These are phyloP conservation scores for Penicillium paneum DNA, from an alignment of 2,329 filamentous ascomycete species.

Conservation along the genomic window DNA sequence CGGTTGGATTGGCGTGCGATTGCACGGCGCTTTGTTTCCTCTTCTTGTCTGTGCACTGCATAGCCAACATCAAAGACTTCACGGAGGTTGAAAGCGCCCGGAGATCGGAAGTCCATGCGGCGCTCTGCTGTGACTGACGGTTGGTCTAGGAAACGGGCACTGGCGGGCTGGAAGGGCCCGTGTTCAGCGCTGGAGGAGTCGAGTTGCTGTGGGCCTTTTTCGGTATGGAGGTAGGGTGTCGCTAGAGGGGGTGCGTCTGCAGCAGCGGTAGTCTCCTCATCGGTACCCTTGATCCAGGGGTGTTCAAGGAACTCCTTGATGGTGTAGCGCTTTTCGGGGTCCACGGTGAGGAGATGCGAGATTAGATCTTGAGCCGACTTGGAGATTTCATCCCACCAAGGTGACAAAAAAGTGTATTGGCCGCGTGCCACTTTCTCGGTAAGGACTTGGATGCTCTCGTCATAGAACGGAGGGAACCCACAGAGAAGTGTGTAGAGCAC, in stretches of 20 bases:
- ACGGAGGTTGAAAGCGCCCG: constrained; percentile 88
- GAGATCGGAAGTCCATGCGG: constrained; percentile 88
- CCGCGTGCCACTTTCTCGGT: constrained; percentile 97
- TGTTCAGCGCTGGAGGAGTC: constrained; percentile 47
- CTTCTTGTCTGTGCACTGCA: constrained; percentile 92
- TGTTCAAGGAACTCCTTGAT: constrained; percentile 92
- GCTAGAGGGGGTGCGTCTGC: constrained; percentile 69
- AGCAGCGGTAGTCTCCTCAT: constrained; percentile 65
- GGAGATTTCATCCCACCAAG: constrained; percentile 99
- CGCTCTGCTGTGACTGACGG: constrained; percentile 56
- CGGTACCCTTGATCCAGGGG: constrained; percentile 79
- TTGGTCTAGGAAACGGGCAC: constrained; percentile 56
- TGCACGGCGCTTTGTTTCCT: constrained; percentile 88
- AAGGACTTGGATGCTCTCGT: constrained; percentile 93
- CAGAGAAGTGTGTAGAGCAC: constrained; percentile 96
- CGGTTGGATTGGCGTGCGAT: constrained; percentile 71
- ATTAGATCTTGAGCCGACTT: constrained; percentile 92
- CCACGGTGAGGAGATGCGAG: constrained; percentile 86
- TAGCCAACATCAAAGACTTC: constrained; percentile 99
- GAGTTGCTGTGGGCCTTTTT: constrained; percentile 56
- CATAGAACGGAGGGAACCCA: constrained; percentile 97
- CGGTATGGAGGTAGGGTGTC: constrained; percentile 55
- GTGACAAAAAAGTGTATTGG: constrained; percentile 95
- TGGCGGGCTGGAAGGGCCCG: constrained; percentile 45
- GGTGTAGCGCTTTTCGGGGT: constrained; percentile 90